phyloP scores from a whole-genome alignment of 495 filamentous ascomycete genomes.

The Aspergillus carlsbadensis region DNA sequence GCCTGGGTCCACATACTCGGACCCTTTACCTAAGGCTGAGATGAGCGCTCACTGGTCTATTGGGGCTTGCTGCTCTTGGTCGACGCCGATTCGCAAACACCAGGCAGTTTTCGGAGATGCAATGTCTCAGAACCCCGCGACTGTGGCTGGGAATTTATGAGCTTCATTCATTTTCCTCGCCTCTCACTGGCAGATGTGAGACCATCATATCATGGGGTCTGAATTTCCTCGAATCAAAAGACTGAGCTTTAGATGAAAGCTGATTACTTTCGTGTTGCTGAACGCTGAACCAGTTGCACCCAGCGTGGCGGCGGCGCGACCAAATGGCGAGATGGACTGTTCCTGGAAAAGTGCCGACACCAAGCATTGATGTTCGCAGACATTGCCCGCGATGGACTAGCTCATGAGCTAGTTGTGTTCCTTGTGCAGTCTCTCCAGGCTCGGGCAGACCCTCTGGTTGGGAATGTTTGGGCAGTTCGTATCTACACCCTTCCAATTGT shows the following conservation, averaged over 20 bases:
- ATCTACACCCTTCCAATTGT: too few relatives aligned
- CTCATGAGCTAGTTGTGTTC: not conserved
- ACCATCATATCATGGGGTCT: not conserved
- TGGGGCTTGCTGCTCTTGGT: not conserved
- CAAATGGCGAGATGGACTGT: not conserved
- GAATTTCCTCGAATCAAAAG: constrained; percentile 2
- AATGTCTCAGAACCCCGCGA: constrained; percentile 15
- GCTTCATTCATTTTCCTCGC: not conserved
- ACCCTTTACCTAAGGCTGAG: not conserved
- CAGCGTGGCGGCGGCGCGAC: not conserved
- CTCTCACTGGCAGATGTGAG: not conserved
- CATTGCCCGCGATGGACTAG: constrained; percentile 11
- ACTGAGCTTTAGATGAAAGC: not conserved
- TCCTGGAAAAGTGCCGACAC: not conserved
- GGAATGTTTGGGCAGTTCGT: too few relatives aligned
- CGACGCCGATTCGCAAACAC: not conserved
- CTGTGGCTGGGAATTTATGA: constrained; percentile 6
- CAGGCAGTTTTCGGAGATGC: not conserved
- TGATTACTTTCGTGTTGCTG: not conserved
- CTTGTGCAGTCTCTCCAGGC: too few relatives aligned
- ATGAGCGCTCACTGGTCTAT: not conserved
- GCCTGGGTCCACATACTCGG: not conserved
- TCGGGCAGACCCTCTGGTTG: too few relatives aligned
- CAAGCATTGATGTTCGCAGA: constrained; percentile 11
- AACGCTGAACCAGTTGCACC: not conserved